A percentile compares a stretch with the other conserved stretches of the same genome.
Evolutionary conservation across 306 rosid genomes (phyloP).

Genomic region (Rosa persica): DNA sequence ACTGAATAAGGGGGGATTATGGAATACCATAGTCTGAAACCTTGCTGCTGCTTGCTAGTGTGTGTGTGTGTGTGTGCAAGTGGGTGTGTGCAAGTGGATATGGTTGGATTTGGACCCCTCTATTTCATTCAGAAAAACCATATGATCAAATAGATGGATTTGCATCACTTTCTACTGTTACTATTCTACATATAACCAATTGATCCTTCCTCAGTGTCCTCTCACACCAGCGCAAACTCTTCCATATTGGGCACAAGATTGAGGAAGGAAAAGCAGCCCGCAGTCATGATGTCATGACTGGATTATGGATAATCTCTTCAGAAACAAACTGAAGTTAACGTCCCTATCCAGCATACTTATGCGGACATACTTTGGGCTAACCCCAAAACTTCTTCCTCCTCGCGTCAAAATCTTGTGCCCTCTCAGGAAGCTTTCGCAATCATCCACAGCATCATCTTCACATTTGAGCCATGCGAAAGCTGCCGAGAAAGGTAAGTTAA

Average conservation of each 20-base stretch:
- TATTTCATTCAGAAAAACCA: slow-evolving; percentile 6
- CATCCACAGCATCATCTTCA: slow-evolving; percentile 17
- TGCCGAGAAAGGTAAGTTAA: not conserved
- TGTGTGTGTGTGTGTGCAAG: too few relatives aligned
- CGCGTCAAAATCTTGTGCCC: slow-evolving; percentile 38
- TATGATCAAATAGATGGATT: not conserved
- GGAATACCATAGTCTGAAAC: too few relatives aligned
- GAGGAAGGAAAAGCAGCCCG: not conserved
- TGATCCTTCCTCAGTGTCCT: not conserved
- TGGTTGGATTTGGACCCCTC: not conserved
- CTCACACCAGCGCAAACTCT: not conserved
- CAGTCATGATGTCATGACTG: slow-evolving; percentile 10
- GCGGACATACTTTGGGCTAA: slow-evolving; percentile 31
- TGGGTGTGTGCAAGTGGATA: too few relatives aligned
- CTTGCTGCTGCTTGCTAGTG: too few relatives aligned
- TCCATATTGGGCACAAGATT: not conserved
- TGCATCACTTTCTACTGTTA: not conserved
- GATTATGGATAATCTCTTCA: slow-evolving; percentile 40
- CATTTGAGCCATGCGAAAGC: slow-evolving; percentile 52
- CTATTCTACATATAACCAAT: slow-evolving; percentile 4
- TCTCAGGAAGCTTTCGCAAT: slow-evolving; percentile 41
- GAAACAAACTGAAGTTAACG: slow-evolving; percentile 33
- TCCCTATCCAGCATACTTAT: slow-evolving; percentile 54
- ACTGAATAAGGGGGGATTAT: too few relatives aligned
- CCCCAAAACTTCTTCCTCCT: slow-evolving; percentile 45